A percentile compares a stretch with the other conserved stretches of the same genome.
phyloP scores from a whole-genome alignment of 2,329 filamentous ascomycete species.

The Aspergillus viridinutans region DNA sequence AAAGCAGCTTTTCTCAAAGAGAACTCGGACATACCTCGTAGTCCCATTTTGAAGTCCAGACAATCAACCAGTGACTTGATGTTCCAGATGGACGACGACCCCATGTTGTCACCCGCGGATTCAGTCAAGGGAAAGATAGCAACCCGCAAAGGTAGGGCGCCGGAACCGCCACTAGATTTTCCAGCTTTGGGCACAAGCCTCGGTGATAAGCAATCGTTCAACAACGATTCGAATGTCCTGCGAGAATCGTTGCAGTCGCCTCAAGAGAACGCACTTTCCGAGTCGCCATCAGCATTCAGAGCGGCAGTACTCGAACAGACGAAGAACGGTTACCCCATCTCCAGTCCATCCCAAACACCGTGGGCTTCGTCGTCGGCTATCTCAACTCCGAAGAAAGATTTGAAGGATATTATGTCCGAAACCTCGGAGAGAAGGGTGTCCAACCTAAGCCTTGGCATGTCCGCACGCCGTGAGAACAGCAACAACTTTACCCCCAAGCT shows the following conservation, averaged over 20 bases:
- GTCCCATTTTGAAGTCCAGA: slow-evolving; percentile 65
- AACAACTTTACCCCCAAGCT: slow-evolving; percentile 55
- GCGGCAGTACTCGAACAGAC: slow-evolving; percentile 18
- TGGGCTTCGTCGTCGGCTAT: slow-evolving; percentile 53
- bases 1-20: slow-evolving; percentile 42
- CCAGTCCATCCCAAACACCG: slow-evolving; percentile 37
- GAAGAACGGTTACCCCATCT: slow-evolving; percentile 21
- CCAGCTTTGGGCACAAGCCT: slow-evolving; percentile 24
- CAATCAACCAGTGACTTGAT: slow-evolving; percentile 72
- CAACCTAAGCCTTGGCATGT: slow-evolving; percentile 50
- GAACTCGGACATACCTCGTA: slow-evolving; percentile 48
- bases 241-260: slow-evolving; percentile 28
- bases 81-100: slow-evolving; percentile 88
- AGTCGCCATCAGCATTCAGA: slow-evolving; percentile 23
- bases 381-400: slow-evolving; percentile 61
- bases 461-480: slow-evolving; percentile 41
- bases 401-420: slow-evolving; percentile 73
- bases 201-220: slow-evolving; percentile 23
- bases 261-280: slow-evolving; percentile 12
- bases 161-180: slow-evolving; percentile 22
- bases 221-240: slow-evolving; percentile 21
- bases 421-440: slow-evolving; percentile 49
- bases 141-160: slow-evolving; percentile 17
- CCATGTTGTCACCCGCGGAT: slow-evolving; percentile 21
- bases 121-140: slow-evolving; percentile 27